Conservation (phyloP, 2,329 filamentous ascomycete species). For the Fusarium sp. region DNA sequence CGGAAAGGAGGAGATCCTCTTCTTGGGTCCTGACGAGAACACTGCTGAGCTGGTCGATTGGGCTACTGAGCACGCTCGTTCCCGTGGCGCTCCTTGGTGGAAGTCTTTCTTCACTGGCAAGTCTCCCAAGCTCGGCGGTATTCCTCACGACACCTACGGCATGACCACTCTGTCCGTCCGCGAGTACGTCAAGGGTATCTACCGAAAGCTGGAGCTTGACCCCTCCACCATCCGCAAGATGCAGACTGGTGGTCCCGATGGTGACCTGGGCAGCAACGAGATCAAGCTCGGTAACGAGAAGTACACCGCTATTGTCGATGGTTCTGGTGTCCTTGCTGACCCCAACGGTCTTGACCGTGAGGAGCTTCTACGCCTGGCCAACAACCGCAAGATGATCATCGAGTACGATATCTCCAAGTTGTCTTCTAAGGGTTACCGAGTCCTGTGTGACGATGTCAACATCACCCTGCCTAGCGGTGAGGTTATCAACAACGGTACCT, state of each 20-base stretch:
- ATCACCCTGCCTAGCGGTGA: slow-evolving; percentile 91
- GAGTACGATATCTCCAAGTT: slow-evolving; percentile 89
- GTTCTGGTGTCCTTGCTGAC: slow-evolving; percentile 93
- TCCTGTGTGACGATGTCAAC: slow-evolving; percentile 92
- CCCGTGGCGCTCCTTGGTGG: slow-evolving; percentile 95
- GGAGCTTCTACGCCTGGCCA: slow-evolving; percentile 88
- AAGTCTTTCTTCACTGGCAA: slow-evolving; percentile 99
- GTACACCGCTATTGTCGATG: slow-evolving; percentile 96
- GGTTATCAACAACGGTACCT: slow-evolving; percentile 88
- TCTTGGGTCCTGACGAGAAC: slow-evolving; percentile 99
- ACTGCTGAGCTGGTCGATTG: slow-evolving; percentile 97
- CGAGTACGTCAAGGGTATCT: slow-evolving; percentile 96
- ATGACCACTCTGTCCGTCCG: slow-evolving; percentile 98
- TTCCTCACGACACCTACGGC: slow-evolving; percentile 95
- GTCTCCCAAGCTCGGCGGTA: slow-evolving; percentile 94
- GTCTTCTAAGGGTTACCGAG: slow-evolving; percentile 88
- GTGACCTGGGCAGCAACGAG: slow-evolving; percentile 97
- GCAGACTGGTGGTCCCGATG: slow-evolving; percentile 97
- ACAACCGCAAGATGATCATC: slow-evolving; percentile 88
- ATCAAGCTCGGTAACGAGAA: slow-evolving; percentile 96
- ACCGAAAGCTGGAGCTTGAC: slow-evolving; percentile 94
- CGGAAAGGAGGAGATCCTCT: slow-evolving; percentile 95
- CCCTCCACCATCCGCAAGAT: slow-evolving; percentile 89
- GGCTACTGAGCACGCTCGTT: slow-evolving; percentile 95
- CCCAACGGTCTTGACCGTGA: slow-evolving; percentile 88